Evolutionary conservation across 768 basidiomycete genomes (phyloP).

Genomic region (Lentinus brumalis): DNA sequence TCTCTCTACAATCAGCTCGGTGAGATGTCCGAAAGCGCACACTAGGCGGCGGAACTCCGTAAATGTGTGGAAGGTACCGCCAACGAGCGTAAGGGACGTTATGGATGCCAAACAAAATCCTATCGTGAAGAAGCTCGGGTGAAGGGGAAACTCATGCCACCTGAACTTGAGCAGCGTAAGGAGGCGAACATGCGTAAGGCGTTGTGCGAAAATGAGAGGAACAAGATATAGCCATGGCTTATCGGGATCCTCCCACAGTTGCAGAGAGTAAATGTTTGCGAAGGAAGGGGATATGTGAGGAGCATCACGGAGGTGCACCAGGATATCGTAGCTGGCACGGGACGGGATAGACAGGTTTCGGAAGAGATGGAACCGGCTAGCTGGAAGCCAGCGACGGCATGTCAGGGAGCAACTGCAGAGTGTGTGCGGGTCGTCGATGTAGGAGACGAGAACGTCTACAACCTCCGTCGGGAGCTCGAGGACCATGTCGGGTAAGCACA

Average conservation of each 20-base stretch:
- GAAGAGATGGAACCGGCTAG: conserved; percentile 15
- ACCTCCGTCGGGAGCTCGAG: conserved; percentile 1
- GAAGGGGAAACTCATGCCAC: conserved; percentile 2
- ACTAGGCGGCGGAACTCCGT: conserved; percentile 7
- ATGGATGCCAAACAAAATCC: conserved; percentile 2
- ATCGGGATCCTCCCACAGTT: conserved; percentile 7
- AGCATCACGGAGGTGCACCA: conserved; percentile 1
- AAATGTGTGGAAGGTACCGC: conserved; percentile 9
- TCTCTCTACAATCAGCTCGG: neutral
- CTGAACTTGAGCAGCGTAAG: neutral
- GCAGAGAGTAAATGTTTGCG: conserved; percentile 4
- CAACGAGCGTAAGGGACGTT: conserved; percentile 1
- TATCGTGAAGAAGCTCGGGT: neutral
- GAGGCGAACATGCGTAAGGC: neutral
- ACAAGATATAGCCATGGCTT: conserved; percentile 15
- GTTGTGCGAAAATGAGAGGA: neutral
- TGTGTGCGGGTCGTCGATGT: conserved; percentile 9
- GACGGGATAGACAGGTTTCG: neutral
- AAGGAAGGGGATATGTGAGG: conserved; percentile 1
- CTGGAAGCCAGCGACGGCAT: conserved; percentile 9
- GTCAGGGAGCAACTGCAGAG: conserved; percentile 16
- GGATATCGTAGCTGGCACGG: conserved; percentile 4
- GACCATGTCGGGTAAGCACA: conserved; percentile 1
- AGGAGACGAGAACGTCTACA: conserved; percentile 1
- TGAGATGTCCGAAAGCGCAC: neutral